Evolutionary conservation across 1,284 basidiomycete genomes (phyloP).

Genomic region (Boletus semigastroideus): DNA sequence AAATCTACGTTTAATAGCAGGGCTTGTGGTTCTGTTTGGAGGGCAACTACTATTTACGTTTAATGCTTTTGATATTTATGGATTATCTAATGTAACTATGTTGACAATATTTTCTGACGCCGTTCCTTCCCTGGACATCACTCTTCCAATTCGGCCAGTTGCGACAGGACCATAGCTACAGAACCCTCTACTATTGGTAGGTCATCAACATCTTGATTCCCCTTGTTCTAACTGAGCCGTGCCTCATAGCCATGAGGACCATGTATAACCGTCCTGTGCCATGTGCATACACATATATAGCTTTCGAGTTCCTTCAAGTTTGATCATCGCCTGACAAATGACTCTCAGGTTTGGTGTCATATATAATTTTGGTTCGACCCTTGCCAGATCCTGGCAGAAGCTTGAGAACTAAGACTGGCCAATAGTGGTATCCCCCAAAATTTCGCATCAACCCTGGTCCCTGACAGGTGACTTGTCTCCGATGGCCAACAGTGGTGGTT

Average conservation of each 20-base stretch:
- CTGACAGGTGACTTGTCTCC: background rate
- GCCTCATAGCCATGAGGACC: background rate
- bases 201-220: background rate
- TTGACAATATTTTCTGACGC: no score
- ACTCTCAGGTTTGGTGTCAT: no score
- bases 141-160: no score
- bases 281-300: no score
- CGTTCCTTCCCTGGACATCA: background rate
- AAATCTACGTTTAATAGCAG: conserved; percentile 29
- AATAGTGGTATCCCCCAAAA: background rate
- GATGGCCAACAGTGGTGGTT: background rate
- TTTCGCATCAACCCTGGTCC: background rate
- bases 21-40: background rate
- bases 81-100: background rate
- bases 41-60: background rate
- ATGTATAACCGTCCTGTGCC: no score
- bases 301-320: no score
- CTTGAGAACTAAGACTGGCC: background rate
- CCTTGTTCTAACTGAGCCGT: background rate
- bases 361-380: no score
- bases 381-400: background rate
- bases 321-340: no score
- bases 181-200: no score
- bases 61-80: background rate
- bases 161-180: no score